Percentiles rank a stretch among this genome's conserved stretches.
phyloP scores from a whole-genome alignment of 2,329 filamentous ascomycete species.

The Aureobasidium namibiae region DNA sequence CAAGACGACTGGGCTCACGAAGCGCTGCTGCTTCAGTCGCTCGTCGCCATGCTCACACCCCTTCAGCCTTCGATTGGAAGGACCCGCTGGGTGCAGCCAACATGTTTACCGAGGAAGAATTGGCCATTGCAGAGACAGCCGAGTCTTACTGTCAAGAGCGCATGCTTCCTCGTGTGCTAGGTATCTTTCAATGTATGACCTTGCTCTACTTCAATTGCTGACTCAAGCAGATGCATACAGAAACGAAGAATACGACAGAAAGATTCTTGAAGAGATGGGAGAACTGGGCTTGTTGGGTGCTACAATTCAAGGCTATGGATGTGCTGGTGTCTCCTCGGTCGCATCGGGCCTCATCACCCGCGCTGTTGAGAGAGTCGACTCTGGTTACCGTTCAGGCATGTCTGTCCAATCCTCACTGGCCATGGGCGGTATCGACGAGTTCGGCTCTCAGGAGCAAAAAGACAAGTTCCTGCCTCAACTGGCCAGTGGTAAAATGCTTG shows the following conservation, averaged over 20 bases:
- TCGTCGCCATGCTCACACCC: constrained; percentile 35
- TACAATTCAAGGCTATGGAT: constrained; percentile 79
- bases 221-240: constrained; percentile 63
- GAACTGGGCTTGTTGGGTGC: constrained; percentile 82
- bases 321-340: constrained; percentile 79
- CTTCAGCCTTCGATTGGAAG: constrained; percentile 71
- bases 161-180: constrained; percentile 74
- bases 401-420: constrained; percentile 88
- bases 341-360: constrained; percentile 84
- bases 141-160: constrained; percentile 90
- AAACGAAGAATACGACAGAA: constrained; percentile 76
- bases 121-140: constrained; percentile 82
- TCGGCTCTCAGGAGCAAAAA: constrained; percentile 79
- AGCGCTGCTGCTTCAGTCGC: constrained; percentile 23
- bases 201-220: constrained; percentile 1
- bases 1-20: constrained; percentile 31
- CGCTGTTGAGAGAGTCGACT: constrained; percentile 84
- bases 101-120: constrained; percentile 80
- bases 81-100: constrained; percentile 72
- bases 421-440: constrained; percentile 87
- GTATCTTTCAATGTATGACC: constrained; percentile 40
- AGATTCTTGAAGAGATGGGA: constrained; percentile 86
- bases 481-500: constrained; percentile 73
- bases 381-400: constrained; percentile 86
- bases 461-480: constrained; percentile 72